Evolutionary conservation across 345 rosid species (phyloP), one percentile per base, ranked within the genome.

Genomic region (Linum lewisii): DNA sequence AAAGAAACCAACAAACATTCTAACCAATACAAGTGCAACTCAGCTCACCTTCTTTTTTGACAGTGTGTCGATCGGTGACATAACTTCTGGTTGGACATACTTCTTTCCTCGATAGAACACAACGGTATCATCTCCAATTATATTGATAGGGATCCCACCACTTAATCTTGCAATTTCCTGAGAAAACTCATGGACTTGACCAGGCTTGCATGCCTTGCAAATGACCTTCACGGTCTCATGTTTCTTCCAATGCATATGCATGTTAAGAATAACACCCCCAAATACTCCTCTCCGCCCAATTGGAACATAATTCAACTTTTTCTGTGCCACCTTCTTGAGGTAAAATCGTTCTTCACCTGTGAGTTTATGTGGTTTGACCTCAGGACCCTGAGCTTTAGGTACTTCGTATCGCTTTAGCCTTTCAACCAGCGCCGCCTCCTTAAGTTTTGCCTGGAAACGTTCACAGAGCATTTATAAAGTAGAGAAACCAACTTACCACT

Each of bases 181-280:
- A 0, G 93, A 90, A 56, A 67, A 77, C 50, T 75, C 78, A 1
- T 84, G 81, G 25, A 84, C 77, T 63, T 80, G 92, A 11, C 95
- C 90, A 21, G 96, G 85, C 69, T 85, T 89, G 76, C 82, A 77
- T 52, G 85, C 75, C 53, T 93, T 93, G 79, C 86, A 87, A 9
- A 93, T 86, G 61, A 90, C 95, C 76, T 93, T 81, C 60, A 93
- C 97, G 18, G 97, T 93, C 67, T 93, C 95, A 44, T 89, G 97
- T 18, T 84, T 90, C 71, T 90, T 89, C 97, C 95, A 89, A 51
- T 91, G 95, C 78, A 88, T 63, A 69, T 91, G 96, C 98, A 88
- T 86, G 36, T 91, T 91, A n/a, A 88, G 84, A 69, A 91, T 81
- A 64, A 88, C 85, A 63, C 98, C 98, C 51, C 95, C 96, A 58